Evolutionary conservation across 768 basidiomycete genomes (phyloP).

Genomic region (Phaffia australis): DNA sequence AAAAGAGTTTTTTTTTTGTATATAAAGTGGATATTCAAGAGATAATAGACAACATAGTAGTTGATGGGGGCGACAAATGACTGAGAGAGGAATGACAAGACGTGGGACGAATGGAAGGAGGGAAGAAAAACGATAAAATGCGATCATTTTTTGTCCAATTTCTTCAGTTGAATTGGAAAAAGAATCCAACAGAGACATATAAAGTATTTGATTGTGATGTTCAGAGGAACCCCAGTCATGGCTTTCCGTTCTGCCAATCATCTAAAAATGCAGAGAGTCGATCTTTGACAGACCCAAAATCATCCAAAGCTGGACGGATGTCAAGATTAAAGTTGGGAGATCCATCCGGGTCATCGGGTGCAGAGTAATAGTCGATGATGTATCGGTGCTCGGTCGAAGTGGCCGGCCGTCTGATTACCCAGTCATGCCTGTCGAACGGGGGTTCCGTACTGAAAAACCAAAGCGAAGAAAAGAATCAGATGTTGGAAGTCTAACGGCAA

Average conservation of each 20-base stretch:
- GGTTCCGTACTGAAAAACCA: conserved; percentile 57
- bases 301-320: conserved; percentile 88
- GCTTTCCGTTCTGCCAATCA: conserved; percentile 29
- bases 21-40: no score
- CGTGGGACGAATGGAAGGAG: no score
- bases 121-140: no score
- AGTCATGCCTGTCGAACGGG: conserved; percentile 97
- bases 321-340: conserved; percentile 92
- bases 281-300: conserved; percentile 60
- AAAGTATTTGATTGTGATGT: no score
- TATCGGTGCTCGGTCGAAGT: conserved; percentile 64
- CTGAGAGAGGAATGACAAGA: no score
- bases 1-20: no score
- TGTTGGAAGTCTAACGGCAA: conserved; percentile 6
- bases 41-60: no score
- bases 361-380: conserved; percentile 97
- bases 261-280: conserved; percentile 45
- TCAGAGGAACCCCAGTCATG: no score
- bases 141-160: no score
- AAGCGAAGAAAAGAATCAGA: conserved; percentile 6
- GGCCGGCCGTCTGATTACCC: conserved; percentile 71
- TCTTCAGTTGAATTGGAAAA: no score
- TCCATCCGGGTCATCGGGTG: conserved; percentile 76
- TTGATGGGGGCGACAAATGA: no score
- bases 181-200: no score